These are phyloP conservation scores for Fonsecaea pedrosoi DNA, from an alignment of 2,329 filamentous ascomycete genomes.

Conservation along the genomic window DNA sequence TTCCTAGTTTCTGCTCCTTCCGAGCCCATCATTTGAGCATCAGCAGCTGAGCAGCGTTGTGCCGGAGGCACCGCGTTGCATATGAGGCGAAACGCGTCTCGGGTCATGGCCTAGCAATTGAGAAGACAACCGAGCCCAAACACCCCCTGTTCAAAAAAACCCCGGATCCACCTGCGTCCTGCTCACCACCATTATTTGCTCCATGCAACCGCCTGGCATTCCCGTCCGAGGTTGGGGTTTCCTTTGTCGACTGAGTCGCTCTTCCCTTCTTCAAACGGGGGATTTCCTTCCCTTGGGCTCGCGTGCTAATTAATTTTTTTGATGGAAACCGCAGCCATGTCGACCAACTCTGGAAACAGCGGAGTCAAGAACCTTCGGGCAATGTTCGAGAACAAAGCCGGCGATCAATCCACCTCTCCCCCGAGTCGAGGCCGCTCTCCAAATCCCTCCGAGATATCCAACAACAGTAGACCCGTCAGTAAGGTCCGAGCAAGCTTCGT, in stretches of 20 bases:
- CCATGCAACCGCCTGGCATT: constrained; percentile 1
- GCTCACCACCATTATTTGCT: constrained; percentile 17
- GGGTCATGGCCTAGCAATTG: constrained; percentile 17
- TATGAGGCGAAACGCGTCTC: constrained; percentile 34
- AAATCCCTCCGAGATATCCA: constrained; percentile 54
- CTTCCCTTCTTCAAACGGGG: constrained; percentile 6
- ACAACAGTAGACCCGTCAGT: constrained; percentile 67
- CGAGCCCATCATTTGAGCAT: constrained; percentile 14
- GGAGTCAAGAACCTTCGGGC: constrained; percentile 77
- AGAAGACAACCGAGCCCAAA: constrained; percentile 15
- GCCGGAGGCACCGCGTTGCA: constrained; percentile 7
- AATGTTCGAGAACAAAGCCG: constrained; percentile 78
- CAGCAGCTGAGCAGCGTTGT: neutral
- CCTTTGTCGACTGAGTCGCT: constrained; percentile 8
- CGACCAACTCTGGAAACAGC: constrained; percentile 54
- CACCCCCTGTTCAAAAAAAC: constrained; percentile 24
- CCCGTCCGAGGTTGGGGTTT: constrained; percentile 3
- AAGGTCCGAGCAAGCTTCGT: constrained; percentile 79
- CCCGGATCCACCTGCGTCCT: constrained; percentile 34
- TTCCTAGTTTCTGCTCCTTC: constrained; percentile 8
- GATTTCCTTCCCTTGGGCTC: constrained; percentile 9
- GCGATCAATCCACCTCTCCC: constrained; percentile 64
- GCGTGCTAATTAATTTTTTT: constrained; percentile 21
- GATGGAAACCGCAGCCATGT: constrained; percentile 39
- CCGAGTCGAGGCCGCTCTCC: constrained; percentile 75